Base-by-base conservation (phyloP, 2,329 filamentous ascomycete genomes). In the Penicillium oxalicum region DNA sequence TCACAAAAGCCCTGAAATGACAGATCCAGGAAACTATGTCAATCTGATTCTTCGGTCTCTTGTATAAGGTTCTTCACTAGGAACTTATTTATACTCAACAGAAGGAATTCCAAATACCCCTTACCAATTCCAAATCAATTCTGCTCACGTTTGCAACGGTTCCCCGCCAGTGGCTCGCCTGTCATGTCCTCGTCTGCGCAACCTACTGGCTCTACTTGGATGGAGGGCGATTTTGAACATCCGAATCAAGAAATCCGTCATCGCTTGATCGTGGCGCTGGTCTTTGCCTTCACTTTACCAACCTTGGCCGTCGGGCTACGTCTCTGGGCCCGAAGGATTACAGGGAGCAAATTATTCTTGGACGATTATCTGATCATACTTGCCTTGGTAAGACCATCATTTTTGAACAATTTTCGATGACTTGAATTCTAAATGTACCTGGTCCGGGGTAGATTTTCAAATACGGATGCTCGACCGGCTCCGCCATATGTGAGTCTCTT, bases 281-380 rank as follows among this genome's bases (percentile, higher is more conserved):
- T 56, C 9, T 63, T 64, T 44, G 56, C 61, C 4, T 64, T 61
- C 25, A 54, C 52, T 0, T 35, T 62, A 12, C 59, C 61, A 5
- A 63, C 61, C 2, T 29, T 60, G 4, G 51, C 63, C 4, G 58
- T 66, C 28, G 59, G 32, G 3, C 45, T 66, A 24, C 61, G 63
- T 2, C 50, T 66, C 4, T 11, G 61, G 39, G 57, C 63, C 2
- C 45, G 63, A 27, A 58, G 52, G 33, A 43, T 65, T 39, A 62
- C 54, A 5, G 59, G 60, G 1, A 56, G 52, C 27, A 53, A 40
- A 5, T 40, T 65, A n/a, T 63, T 58, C 34, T 25, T 64, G 48
- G 63, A 66, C 49, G 62, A 66, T 49, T 60, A 60, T 43, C 50
- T 66, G 48, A 65, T 65, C 39, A 25, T 66, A 3, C 45, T 63